A percentile compares a stretch with the other conserved stretches of the same genome.
These are phyloP conservation scores for Phytophthora cactorum DNA, from an alignment of 352 stramenopile genomes.

Conservation along the genomic window DNA sequence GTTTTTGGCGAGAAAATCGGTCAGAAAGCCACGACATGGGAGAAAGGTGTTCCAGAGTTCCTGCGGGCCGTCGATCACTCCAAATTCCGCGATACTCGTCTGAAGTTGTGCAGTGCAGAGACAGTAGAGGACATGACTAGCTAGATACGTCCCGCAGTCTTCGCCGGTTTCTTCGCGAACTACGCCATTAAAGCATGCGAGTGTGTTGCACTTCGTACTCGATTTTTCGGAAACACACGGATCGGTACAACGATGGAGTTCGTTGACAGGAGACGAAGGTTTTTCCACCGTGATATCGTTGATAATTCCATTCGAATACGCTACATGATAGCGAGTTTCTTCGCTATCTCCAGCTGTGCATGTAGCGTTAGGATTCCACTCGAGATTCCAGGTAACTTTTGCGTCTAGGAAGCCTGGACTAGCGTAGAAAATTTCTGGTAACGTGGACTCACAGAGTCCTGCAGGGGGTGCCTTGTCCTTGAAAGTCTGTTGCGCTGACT, in stretches of 20 bases:
- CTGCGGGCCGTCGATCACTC: slow-evolving; percentile 58
- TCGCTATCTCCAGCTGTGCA: slow-evolving; percentile 33
- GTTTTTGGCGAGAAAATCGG: slow-evolving; percentile 71
- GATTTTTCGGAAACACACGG: slow-evolving; percentile 67
- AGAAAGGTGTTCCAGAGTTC: slow-evolving; percentile 59
- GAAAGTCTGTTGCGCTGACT: slow-evolving; percentile 73
- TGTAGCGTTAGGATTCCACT: slow-evolving; percentile 63
- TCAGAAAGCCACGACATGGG: slow-evolving; percentile 73
- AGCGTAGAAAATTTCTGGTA: slow-evolving; percentile 73
- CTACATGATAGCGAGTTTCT: slow-evolving; percentile 58
- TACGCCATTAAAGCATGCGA: slow-evolving; percentile 69
- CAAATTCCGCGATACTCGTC: slow-evolving; percentile 48
- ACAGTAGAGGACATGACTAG: slow-evolving; percentile 74
- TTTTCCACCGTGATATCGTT: slow-evolving; percentile 33
- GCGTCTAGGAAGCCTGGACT: slow-evolving; percentile 35
- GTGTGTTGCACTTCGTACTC: slow-evolving; percentile 57
- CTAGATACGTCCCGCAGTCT: slow-evolving; percentile 65
- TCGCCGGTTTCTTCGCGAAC: slow-evolving; percentile 37
- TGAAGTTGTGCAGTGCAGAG: slow-evolving; percentile 67
- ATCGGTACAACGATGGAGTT: slow-evolving; percentile 53
- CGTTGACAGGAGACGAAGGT: slow-evolving; percentile 4
- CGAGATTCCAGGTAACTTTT: slow-evolving; percentile 49
- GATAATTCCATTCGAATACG: slow-evolving; percentile 68
- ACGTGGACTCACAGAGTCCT: slow-evolving; percentile 58
- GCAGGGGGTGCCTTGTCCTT: slow-evolving; percentile 69